These are phyloP conservation scores for Pachysolen tannophilus DNA, from an alignment of 805 yeast genomes.

Conservation along the genomic window DNA sequence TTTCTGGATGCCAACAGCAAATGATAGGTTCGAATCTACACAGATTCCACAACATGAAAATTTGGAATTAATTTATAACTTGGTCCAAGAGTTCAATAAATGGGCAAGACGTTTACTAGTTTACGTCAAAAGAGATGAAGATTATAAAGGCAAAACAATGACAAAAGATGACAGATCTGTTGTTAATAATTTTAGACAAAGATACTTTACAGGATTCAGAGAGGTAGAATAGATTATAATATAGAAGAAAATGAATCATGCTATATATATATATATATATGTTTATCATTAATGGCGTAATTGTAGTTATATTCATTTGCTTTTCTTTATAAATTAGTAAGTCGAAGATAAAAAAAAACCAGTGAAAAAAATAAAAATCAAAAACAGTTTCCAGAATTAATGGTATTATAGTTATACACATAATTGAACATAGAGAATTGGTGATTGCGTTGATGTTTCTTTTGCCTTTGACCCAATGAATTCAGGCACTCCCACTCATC, in stretches of 20 bases:
- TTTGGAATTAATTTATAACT: constrained; percentile 59
- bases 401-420: too few relatives aligned
- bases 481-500: too few relatives aligned
- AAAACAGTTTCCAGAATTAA: too few relatives aligned
- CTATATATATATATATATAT: neutral
- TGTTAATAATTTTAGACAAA: constrained; percentile 58
- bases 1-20: constrained; percentile 98
- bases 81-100: constrained; percentile 84
- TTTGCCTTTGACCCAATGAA: too few relatives aligned
- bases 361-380: too few relatives aligned
- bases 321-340: too few relatives aligned
- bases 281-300: neutral
- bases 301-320: neutral
- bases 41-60: constrained; percentile 73
- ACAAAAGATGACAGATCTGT: constrained; percentile 36
- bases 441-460: neutral
- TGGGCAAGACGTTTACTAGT: constrained; percentile 89
- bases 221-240: too few relatives aligned
- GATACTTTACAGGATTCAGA: constrained; percentile 66
- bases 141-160: constrained; percentile 40
- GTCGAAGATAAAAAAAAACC: too few relatives aligned
- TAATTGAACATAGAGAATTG: too few relatives aligned
- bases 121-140: constrained; percentile 55
- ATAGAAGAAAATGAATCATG: too few relatives aligned
- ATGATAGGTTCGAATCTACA: constrained; percentile 63